These are phyloP conservation scores for Murraya paniculata DNA, from an alignment of 345 rosid species.

Conservation along the genomic window DNA sequence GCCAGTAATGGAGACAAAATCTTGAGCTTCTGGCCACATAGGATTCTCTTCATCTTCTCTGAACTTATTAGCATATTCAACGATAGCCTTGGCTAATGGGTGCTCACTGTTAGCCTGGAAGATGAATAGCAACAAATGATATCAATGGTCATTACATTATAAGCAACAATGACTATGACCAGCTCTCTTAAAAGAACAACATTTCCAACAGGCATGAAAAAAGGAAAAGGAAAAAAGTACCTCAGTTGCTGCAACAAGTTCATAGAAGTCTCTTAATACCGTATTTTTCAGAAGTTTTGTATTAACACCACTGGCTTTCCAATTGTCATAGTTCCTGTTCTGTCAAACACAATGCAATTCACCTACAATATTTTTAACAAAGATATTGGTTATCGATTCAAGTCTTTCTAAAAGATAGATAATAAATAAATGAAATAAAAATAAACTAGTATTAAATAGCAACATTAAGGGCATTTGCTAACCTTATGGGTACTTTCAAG, in stretches of 20 bases:
- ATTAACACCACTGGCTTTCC: conserved; percentile 91
- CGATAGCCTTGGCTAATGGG: conserved; percentile 84
- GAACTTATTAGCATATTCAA: conserved; percentile 77
- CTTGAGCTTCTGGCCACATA: conserved; percentile 74
- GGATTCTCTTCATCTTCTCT: conserved; percentile 75
- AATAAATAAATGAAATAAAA: too few species aligned
- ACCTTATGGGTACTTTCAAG: conserved; percentile 85
- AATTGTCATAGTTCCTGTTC: conserved; percentile 90
- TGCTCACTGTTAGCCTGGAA: conserved; percentile 83
- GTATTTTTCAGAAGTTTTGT: conserved; percentile 66
- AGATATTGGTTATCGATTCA: background rate
- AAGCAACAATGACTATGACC: background rate
- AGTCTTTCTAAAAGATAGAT: background rate
- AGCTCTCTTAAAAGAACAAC: too few species aligned
- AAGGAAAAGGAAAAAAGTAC: conserved; percentile 26
- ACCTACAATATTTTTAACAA: conserved; percentile 40
- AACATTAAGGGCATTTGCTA: background rate
- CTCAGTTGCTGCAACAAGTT: conserved; percentile 84
- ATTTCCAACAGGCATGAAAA: too few species aligned
- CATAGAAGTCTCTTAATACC: conserved; percentile 73
- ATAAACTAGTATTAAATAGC: background rate
- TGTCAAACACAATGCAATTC: conserved; percentile 88
- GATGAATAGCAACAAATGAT: background rate
- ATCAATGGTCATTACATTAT: background rate
- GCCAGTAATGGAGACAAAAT: conserved; percentile 75